Evolutionary conservation across 371 early-diverging fungal genomes (phyloP).

Genomic region (Coemansia sp.): DNA sequence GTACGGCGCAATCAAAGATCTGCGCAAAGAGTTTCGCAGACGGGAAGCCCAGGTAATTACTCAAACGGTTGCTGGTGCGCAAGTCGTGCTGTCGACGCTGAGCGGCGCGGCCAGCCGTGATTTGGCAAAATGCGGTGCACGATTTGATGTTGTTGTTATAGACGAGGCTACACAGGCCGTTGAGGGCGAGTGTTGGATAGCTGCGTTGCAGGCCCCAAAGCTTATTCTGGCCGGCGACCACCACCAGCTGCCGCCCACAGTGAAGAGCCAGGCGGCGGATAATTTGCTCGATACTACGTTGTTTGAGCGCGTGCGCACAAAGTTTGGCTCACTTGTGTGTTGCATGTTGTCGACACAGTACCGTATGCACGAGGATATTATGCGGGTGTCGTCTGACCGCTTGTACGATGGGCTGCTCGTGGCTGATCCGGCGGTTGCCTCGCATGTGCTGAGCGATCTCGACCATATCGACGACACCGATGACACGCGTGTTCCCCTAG

Average conservation of each 20-base stretch:
- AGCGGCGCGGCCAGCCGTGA: conserved; percentile 39
- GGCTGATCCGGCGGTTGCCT: conserved; percentile 66
- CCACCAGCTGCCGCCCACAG: conserved; percentile 63
- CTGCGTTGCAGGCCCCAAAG: conserved; percentile 71
- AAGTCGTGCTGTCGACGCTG: conserved; percentile 59
- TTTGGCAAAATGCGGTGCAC: conserved; percentile 14
- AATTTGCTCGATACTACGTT: conserved; percentile 57
- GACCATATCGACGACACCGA: conserved; percentile 55
- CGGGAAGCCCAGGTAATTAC: conserved; percentile 72
- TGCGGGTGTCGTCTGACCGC: conserved; percentile 68
- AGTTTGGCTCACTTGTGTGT: conserved; percentile 62
- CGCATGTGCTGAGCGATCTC: conserved; percentile 67
- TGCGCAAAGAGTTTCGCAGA: conserved; percentile 69
- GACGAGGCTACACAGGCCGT: conserved; percentile 93
- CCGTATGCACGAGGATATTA: conserved; percentile 84
- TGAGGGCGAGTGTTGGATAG: conserved; percentile 92
- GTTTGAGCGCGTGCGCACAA: conserved; percentile 69
- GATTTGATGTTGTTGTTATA: conserved; percentile 90
- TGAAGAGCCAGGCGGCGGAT: background rate
- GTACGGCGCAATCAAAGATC: conserved; percentile 66
- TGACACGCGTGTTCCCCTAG: conserved; percentile 25
- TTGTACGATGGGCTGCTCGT: conserved; percentile 66
- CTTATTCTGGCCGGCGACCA: conserved; percentile 95
- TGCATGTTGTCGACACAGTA: conserved; percentile 80
- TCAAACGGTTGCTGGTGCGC: conserved; percentile 61